A percentile compares a stretch with the other conserved stretches of the same genome.
These are phyloP conservation scores for Actinomucor elegans DNA, from an alignment of 371 early-diverging fungal genomes.

Conservation along the genomic window DNA sequence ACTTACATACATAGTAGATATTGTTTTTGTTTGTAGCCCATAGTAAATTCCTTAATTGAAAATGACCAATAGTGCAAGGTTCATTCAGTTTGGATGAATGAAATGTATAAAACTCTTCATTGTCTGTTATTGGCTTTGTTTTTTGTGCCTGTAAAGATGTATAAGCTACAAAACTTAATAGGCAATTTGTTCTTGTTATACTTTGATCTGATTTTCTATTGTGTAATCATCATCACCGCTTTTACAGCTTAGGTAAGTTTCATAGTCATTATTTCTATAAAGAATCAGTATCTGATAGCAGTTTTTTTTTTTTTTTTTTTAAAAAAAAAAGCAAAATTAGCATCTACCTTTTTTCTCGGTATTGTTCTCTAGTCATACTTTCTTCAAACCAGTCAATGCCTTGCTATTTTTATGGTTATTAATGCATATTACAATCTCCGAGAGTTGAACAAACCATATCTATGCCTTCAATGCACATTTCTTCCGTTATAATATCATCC, in stretches of 20 bases:
- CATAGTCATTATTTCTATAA: conserved; percentile 23
- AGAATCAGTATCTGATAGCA: background rate
- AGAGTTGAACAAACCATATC: conserved; percentile 37
- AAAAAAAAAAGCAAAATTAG: too few species aligned
- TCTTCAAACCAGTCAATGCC: conserved; percentile 37
- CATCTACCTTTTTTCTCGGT: conserved; percentile 33
- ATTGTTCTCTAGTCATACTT: conserved; percentile 19
- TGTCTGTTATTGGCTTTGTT: conserved; percentile 15
- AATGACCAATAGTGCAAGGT: conserved; percentile 55
- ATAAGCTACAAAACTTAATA: background rate
- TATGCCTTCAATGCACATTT: conserved; percentile 31
- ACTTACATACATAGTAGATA: conserved; percentile 64
- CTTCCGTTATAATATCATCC: conserved; percentile 24
- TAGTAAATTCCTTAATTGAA: conserved; percentile 78
- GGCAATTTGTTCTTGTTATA: too few species aligned
- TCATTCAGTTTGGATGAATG: conserved; percentile 39
- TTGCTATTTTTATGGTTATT: conserved; percentile 26
- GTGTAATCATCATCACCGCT: conserved; percentile 13
- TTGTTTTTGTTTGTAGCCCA: conserved; percentile 74
- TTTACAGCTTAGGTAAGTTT: conserved; percentile 26
- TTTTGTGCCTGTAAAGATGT: conserved; percentile 1
- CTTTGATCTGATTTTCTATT: background rate
- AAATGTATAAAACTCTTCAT: conserved; percentile 39
- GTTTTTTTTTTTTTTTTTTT: too few species aligned
- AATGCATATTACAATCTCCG: conserved; percentile 4